These are phyloP conservation scores for Botryotinia convoluta DNA, from an alignment of 2,329 filamentous ascomycete genomes.

Conservation along the genomic window DNA sequence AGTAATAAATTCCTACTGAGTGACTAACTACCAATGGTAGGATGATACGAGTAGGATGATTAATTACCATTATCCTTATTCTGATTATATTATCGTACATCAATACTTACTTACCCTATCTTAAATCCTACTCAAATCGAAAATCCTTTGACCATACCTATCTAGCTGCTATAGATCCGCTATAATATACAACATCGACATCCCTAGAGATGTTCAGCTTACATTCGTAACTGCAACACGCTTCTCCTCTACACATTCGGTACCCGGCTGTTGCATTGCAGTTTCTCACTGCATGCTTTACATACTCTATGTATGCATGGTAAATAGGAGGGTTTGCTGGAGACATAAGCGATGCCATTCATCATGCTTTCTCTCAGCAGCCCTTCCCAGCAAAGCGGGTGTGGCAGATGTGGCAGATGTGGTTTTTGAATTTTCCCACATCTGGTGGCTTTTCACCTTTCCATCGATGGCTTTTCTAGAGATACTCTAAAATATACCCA, in stretches of 20 bases:
- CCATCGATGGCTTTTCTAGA: background rate
- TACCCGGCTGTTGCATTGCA: conserved; percentile 5
- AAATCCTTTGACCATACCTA: conserved; percentile 5
- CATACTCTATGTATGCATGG: background rate
- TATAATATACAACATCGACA: background rate
- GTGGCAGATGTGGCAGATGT: conserved; percentile 17
- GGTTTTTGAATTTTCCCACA: background rate
- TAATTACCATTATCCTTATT: background rate
- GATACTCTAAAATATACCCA: background rate
- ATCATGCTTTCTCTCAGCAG: background rate
- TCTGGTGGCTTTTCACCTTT: background rate
- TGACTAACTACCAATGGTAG: background rate
- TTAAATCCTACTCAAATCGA: background rate
- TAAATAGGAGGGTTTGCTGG: background rate
- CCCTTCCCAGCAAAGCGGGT: conserved; percentile 13
- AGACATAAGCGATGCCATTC: conserved; percentile 10
- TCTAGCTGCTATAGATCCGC: background rate
- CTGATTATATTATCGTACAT: background rate
- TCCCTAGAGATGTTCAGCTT: background rate
- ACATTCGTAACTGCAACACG: conserved; percentile 2
- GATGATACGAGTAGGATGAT: conserved; percentile 12
- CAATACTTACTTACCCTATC: background rate
- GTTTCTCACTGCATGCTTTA: background rate
- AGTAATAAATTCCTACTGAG: background rate
- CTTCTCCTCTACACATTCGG: conserved; percentile 7